A percentile compares a stretch with the other conserved stretches of the same genome.
Evolutionary conservation across 192 early-diverging fungal species (phyloP).

Genomic region (Coemansia reversa): DNA sequence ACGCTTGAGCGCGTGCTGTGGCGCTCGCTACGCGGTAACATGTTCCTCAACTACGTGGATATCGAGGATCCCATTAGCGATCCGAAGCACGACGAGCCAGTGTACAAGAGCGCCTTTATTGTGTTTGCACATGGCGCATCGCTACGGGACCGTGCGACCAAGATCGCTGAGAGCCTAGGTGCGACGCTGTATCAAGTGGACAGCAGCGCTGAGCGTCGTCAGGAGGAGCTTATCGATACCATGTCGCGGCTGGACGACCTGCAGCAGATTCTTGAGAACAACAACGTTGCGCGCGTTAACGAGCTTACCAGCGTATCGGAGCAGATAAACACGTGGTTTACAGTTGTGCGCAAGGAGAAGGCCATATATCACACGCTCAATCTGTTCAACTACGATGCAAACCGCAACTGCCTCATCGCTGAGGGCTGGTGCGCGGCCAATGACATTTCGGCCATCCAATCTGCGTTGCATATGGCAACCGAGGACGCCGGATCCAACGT

Average conservation of each 20-base stretch:
- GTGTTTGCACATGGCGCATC: conserved; percentile 97
- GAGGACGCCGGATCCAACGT: conserved; percentile 87
- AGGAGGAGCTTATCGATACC: conserved; percentile 77
- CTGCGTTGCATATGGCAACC: conserved; percentile 80
- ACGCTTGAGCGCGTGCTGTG: conserved; percentile 96
- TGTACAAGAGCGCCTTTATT: conserved; percentile 97
- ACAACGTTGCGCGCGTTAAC: conserved; percentile 73
- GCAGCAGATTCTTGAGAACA: conserved; percentile 79
- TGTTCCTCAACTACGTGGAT: conserved; percentile 94
- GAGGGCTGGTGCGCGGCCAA: conserved; percentile 97
- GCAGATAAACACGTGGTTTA: conserved; percentile 84
- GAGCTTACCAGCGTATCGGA: conserved; percentile 87
- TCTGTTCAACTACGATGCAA: conserved; percentile 89
- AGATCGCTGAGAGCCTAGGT: conserved; percentile 93
- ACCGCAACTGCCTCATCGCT: conserved; percentile 91
- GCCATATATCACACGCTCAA: conserved; percentile 97
- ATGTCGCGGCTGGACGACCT: conserved; percentile 87
- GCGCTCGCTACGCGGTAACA: conserved; percentile 94
- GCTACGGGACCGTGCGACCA: conserved; percentile 84
- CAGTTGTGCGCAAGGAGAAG: conserved; percentile 95
- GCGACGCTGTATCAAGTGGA: conserved; percentile 93
- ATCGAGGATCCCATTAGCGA: conserved; percentile 94
- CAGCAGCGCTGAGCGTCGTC: conserved; percentile 77
- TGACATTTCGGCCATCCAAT: conserved; percentile 78
- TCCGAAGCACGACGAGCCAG: conserved; percentile 79